Base-by-base conservation (phyloP, 805 yeast species). In the Nakazawaea ishiwadae region DNA sequence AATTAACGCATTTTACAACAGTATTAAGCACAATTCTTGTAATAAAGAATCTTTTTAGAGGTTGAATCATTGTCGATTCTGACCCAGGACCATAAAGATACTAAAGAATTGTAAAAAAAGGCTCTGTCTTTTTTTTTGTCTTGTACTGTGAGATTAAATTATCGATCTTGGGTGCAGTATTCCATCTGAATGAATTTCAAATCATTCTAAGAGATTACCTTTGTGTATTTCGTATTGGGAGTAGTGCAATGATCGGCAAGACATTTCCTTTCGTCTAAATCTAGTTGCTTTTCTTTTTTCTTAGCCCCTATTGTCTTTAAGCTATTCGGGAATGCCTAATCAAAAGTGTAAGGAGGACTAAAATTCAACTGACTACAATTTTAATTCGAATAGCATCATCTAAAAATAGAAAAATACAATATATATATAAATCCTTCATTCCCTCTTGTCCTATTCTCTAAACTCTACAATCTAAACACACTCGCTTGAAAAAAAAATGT, bases 151-250 rank as follows among this genome's bases (percentile, higher is more conserved):
- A 75, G 79, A 75, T 49, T 47, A 71, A 48, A 52, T 51, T 69
- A 56, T 65, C 66, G 71, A 66, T 75, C 81, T 75, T 74, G 81
- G 81, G 81, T 75, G 81, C 81, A 71, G 75, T 72, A 67, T 65
- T 64, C 68, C 78, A 72, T 73, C 56, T 51, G 73, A 62, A 54
- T 20, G 33, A 17, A 45, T 42, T 48, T 59, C 58, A 51, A 48
- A 46, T 53, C 51, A 59, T 63, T 59, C 71, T 68, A 71, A 72
- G 77, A 77, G 75, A 53, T 62, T 64, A 64, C 81, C 79, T 75
- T 75, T 77, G 80, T 73, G 80, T 68, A 64, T 75, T n/a, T 77
- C 79, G 77, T 63, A 73, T 75, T 79, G 69, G 79, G 73, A 56
- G 52, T 59, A 74, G 66, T 74, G 81, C 81, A 75, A 75, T 67